A percentile compares a stretch with the other conserved stretches of the same genome.
Conservation (phyloP, 345 rosid species). For the Draba incana region DNA sequence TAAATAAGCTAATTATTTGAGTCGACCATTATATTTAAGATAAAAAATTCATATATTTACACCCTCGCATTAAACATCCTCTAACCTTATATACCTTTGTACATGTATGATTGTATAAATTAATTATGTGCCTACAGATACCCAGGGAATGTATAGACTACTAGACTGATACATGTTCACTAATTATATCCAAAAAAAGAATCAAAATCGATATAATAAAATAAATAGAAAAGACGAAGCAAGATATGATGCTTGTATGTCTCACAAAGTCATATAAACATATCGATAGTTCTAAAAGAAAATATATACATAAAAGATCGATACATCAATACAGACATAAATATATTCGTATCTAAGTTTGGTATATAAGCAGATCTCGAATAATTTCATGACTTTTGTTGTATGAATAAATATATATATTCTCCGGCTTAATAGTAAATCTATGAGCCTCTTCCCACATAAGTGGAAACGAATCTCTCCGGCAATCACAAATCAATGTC, state of each 20-base stretch:
- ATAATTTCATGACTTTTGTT: constrained; percentile 35
- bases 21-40: no score
- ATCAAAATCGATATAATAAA: constrained; percentile 21
- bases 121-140: constrained; percentile 22
- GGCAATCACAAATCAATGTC: constrained; percentile 37
- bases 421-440: constrained; percentile 24
- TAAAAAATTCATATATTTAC: no score
- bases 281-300: neutral
- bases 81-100: neutral
- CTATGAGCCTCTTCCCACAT: constrained; percentile 32
- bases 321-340: constrained; percentile 34
- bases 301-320: constrained; percentile 9
- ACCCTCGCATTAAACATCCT: no score
- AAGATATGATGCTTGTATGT: constrained; percentile 43
- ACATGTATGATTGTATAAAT: neutral
- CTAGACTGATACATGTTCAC: constrained; percentile 27
- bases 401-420: constrained; percentile 22
- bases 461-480: constrained; percentile 42
- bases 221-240: neutral
- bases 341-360: constrained; percentile 42
- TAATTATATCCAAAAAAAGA: constrained; percentile 10
- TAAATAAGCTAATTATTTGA: no score
- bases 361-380: constrained; percentile 38
- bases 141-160: constrained; percentile 4
- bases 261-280: constrained; percentile 39